Evolutionary conservation across 2,329 filamentous ascomycete genomes (phyloP), one percentile per base, ranked within the genome.

Genomic region (Xylariales sp.): DNA sequence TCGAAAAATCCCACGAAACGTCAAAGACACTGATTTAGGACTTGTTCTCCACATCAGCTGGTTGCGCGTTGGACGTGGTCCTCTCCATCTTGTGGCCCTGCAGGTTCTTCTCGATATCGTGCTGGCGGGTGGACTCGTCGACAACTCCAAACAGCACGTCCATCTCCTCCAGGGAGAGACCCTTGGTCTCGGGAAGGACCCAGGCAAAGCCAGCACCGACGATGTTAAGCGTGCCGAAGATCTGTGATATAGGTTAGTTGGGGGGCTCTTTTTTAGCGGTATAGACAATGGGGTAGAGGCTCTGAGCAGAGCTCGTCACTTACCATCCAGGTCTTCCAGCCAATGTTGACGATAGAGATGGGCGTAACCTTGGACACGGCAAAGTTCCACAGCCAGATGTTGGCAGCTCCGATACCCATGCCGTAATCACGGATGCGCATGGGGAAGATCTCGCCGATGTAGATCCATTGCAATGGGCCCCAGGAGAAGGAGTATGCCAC

Each of bases 351-450:
- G 21, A 35, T 35, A 6, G 33, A 35, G 7, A 35, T 24, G 4
- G 33, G 33, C 6, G 33, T 35, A 16, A 35, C 27, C 21, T 35
- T 35, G 10, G 33, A 35, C 12, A 35, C 33, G 16, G 70, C 53
- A 50, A 72, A 73, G 44, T 73, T 72, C 49, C 65, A 70, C 0
- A 68, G 51, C 69, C 69, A 73, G 44, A 74, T 67, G 0, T 64
- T 63, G 0, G 63, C 57, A 6, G 69, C 67, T 5, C 65, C 68
- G 13, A 68, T 55, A 0, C 65, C 63, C 14, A 69, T 61, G 18
- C 69, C 69, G 0, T 65, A 54, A 35, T 71, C 69, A n/a, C 71
- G 60, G 23, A 73, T 67, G 3, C 69, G 61, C 4, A 62, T 59
- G 0, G 70, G 63, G 42, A 74, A 74, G 38, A 74, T 72, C 33